Evolutionary conservation across 805 yeast genomes (phyloP), one percentile per base, ranked within the genome.

Genomic region (Pichia phayaonensis): DNA sequence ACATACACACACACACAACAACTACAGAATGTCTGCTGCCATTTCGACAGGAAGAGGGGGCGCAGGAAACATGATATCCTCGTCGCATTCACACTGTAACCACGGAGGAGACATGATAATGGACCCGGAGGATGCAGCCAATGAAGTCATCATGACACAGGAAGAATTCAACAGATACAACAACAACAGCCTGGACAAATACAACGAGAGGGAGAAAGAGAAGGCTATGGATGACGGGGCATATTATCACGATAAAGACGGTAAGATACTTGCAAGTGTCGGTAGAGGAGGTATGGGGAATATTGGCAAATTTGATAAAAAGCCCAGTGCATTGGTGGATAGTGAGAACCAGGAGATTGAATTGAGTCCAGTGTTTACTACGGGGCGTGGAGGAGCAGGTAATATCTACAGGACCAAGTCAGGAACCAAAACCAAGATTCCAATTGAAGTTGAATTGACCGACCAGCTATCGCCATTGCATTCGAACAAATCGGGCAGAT

Each of bases 201-300:
- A 20, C 11, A 18, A 31, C 1, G 13, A 26, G 8, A 15, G n/a
- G 10, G 16, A 18, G n/a, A 23, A 3, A 8, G 27, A 15, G 8
- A 34, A n/a, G 8, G 11, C 10, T 15, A 22, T 7, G 23, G 22
- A 26, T 29, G 20, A 45, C 8, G 16, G 22, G 5, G 21, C 40
- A 13, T 61, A 56, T 51, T 56, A 57, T 47, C 66, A 63, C 22
- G 68, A 64, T 44, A 62, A 58, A 40, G 56, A 64, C 24, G 69
- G 67, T 3, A 57, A 62, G 16, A 68, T 69, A 8, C 70, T 68
- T 51, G 69, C 74, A 51, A 72, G 79, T n/a, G 73, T 81, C 0
- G 82, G 83, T 8, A 65, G 83, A 55, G 83, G 83, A 29, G 83
- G 83, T 11, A 78, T 77, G 4, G 81, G 80, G 15, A 78, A 78